Percentiles rank a stretch among this genome's conserved stretches.
These are phyloP conservation scores for Lablab purpureus DNA, from an alignment of 306 rosid genomes.

Conservation along the genomic window DNA sequence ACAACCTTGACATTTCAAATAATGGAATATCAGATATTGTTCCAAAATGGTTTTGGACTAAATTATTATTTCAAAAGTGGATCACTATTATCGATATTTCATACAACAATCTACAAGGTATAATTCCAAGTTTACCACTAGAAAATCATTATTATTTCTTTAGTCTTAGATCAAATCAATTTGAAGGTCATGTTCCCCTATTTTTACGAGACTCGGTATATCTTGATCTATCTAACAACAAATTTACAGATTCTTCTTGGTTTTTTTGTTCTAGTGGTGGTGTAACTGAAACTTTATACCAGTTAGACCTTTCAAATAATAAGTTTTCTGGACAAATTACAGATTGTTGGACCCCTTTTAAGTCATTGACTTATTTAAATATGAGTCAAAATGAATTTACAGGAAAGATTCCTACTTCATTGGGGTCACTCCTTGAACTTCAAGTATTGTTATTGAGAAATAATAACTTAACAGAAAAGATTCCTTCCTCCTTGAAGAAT, in stretches of 20 bases:
- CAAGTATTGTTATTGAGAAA: slow-evolving; percentile 8
- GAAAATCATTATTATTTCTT: background rate
- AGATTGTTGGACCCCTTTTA: slow-evolving; percentile 4
- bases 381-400: slow-evolving; percentile 12
- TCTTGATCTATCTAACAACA: slow-evolving; percentile 18
- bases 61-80: rapidly evolving
- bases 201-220: background rate
- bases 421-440: slow-evolving; percentile 35
- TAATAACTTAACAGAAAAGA: slow-evolving; percentile 1
- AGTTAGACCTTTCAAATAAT: slow-evolving; percentile 14
- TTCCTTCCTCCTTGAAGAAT: background rate
- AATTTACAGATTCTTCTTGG: background rate
- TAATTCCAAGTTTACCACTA: background rate
- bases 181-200: slow-evolving; percentile 31
- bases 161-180: background rate
- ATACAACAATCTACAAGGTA: background rate
- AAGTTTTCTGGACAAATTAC: background rate
- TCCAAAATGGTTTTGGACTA: slow-evolving; percentile 39
- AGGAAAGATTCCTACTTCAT: slow-evolving; percentile 11
- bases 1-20: rapidly evolving
- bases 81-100: background rate
- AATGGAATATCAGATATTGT: background rate
- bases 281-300: background rate
- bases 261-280: background rate
- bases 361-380: slow-evolving; percentile 3